Base-by-base conservation (phyloP, 1,284 basidiomycete species). In the Trametes hirsuta region DNA sequence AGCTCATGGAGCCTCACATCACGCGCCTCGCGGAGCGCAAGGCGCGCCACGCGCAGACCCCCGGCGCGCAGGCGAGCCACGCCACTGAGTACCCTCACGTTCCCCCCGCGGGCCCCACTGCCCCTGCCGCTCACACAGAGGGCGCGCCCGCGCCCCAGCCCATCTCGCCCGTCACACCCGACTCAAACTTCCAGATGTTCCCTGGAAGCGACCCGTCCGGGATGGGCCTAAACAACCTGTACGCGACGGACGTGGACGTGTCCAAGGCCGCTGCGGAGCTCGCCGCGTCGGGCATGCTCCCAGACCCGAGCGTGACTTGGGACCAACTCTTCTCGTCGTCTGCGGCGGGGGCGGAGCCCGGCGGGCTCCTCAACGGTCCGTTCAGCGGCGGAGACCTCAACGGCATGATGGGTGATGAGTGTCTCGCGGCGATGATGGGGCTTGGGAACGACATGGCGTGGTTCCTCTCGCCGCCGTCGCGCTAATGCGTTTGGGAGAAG, bases 1-100 rank as follows among this genome's bases (percentile, higher is more conserved):
- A 69, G 58, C 67, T 71, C 52, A 62, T 71, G 62, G 62, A 67
- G 42, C 62, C 65, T 12, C 65, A 66, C 53, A 10, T 66, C 55
- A n/a, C 58, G 15, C 64, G 64, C 34, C 46, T 66, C 12, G 61
- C 58, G 11, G 55, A 59, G 54, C 50, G 48, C 35, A 61, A 58
- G 15, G 41, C 47, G 44, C 53, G 61, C 34, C 30, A 30, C 59
- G 55, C 5, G 39, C 52, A 0, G 45, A 40, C 36, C 39, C 12
- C 25, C 47, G 42, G 55, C n/a, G 45, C 4, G 12, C 30, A 42
- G 39, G 39, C 21, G 24, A 35, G 9, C n/a, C 24, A 8, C 40
- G 34, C 36, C 30, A 30, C 30, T 4, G 30, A 30, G 30, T 30
- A 45, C 48, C 18, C 18, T 34, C 53, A 15, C 34, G 21, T 6